A percentile compares a stretch with the other conserved stretches of the same genome.
Conservation (phyloP, 2,329 filamentous ascomycete species). For the Geoglossum cookeanum region DNA sequence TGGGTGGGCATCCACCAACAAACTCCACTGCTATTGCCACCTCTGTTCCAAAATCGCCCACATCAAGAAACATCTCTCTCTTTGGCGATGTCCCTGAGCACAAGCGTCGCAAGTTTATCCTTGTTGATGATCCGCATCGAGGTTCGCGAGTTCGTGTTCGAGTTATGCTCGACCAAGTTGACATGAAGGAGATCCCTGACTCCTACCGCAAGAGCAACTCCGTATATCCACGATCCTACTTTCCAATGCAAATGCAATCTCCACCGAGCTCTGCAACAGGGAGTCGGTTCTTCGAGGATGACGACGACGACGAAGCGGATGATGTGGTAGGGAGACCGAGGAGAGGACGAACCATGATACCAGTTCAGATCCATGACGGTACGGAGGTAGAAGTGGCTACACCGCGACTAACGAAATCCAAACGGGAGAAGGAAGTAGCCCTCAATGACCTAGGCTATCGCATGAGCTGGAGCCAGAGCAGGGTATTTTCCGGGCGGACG, state of each 20-base stretch:
- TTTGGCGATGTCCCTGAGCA: constrained; percentile 71
- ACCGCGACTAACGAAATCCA: constrained; percentile 43
- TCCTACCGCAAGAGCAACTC: constrained; percentile 81
- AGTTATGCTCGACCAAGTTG: constrained; percentile 80
- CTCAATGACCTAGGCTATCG: constrained; percentile 86
- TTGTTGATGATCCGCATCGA: constrained; percentile 76
- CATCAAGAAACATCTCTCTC: constrained; percentile 11
- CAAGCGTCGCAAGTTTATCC: constrained; percentile 89
- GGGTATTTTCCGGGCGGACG: constrained; percentile 71
- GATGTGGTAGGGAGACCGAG: constrained; percentile 21
- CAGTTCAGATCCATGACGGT: constrained; percentile 44
- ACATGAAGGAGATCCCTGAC: constrained; percentile 91
- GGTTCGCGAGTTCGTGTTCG: constrained; percentile 69
- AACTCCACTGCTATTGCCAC: constrained; percentile 24
- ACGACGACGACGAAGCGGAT: constrained; percentile 38
- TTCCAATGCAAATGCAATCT: constrained; percentile 81
- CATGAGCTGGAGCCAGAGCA: constrained; percentile 91
- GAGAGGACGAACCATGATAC: constrained; percentile 33
- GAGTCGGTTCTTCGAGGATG: constrained; percentile 55
- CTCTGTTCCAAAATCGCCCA: constrained; percentile 19
- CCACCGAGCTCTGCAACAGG: constrained; percentile 59
- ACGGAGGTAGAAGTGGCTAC: constrained; percentile 42
- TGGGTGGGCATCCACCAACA: constrained; percentile 20
- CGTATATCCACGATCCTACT: constrained; percentile 81
- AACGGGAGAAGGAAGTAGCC: constrained; percentile 65